Evolutionary conservation across 257 asterid species (phyloP).

Genomic region (Mitragyna speciosa): DNA sequence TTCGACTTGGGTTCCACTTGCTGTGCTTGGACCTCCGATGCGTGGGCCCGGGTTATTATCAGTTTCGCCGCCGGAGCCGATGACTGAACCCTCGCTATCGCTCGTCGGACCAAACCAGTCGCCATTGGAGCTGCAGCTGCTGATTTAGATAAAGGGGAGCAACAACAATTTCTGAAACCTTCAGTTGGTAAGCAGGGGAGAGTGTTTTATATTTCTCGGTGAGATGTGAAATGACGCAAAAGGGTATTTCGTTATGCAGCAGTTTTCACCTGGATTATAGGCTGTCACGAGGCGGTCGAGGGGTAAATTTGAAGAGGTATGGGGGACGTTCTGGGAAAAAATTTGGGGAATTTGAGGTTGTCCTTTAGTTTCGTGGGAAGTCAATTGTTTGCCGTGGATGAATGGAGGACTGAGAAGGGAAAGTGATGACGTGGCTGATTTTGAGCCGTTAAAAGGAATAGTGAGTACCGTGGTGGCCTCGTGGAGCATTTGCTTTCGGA

Average conservation of each 20-base stretch:
- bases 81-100: conserved; percentile 50
- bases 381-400: not conserved
- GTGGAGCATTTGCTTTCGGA: conserved; percentile 3
- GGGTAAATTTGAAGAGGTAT: no score
- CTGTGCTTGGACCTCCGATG: conserved; percentile 64
- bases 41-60: conserved; percentile 38
- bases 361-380: conserved; percentile 6
- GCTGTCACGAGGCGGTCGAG: not conserved
- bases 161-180: not conserved
- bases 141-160: not conserved
- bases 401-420: not conserved
- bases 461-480: conserved; percentile 29
- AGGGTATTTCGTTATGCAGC: not conserved
- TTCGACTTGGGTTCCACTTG: conserved; percentile 40
- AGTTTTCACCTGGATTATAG: no score
- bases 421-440: conserved; percentile 15
- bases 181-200: not conserved
- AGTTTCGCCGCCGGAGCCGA: conserved; percentile 50
- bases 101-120: conserved; percentile 75
- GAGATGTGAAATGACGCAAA: conserved; percentile 7
- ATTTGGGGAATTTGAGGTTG: not conserved
- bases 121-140: conserved; percentile 52
- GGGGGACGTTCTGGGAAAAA: conserved; percentile 13
- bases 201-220: not conserved
- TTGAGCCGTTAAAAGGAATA: conserved; percentile 7